A percentile compares a stretch with the other conserved stretches of the same genome.
Evolutionary conservation across 1,284 basidiomycete genomes (phyloP).

Genomic region (Cutaneotrichosporon cavernicola): DNA sequence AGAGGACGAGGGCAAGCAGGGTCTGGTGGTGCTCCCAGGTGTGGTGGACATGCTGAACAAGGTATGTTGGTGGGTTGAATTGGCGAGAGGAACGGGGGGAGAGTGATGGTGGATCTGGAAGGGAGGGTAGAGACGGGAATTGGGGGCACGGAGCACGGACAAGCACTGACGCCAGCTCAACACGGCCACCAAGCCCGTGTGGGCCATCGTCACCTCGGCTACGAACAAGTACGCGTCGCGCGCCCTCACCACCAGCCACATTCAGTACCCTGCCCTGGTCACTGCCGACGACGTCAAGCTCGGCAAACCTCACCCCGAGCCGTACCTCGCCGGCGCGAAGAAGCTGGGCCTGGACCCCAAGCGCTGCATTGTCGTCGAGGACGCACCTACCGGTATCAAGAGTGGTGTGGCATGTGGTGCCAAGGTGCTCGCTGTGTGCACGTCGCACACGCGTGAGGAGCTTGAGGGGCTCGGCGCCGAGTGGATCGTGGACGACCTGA

Average conservation of each 20-base stretch:
- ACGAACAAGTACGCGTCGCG: slow-evolving; percentile 65
- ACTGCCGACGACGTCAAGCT: slow-evolving; percentile 70
- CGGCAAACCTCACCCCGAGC: slow-evolving; percentile 79
- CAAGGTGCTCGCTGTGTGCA: slow-evolving; percentile 72
- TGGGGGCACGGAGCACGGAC: not conserved
- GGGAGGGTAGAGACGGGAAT: not conserved
- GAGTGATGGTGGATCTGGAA: not conserved
- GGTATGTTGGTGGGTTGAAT: slow-evolving; percentile 32
- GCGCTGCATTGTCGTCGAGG: slow-evolving; percentile 74
- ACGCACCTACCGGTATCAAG: slow-evolving; percentile 73
- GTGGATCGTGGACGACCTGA: slow-evolving; percentile 53
- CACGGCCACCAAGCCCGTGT: slow-evolving; percentile 66
- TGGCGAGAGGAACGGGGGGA: not conserved
- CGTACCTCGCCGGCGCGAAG: slow-evolving; percentile 60
- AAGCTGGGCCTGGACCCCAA: slow-evolving; percentile 37
- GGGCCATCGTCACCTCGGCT: slow-evolving; percentile 82
- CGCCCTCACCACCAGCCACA: slow-evolving; percentile 62
- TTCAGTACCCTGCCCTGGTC: slow-evolving; percentile 63
- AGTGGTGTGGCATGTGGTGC: slow-evolving; percentile 73
- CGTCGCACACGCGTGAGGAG: slow-evolving; percentile 67
- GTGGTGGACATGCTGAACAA: slow-evolving; percentile 40
- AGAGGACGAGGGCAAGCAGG: slow-evolving; percentile 44
- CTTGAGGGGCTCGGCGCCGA: slow-evolving; percentile 55
- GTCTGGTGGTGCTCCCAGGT: slow-evolving; percentile 49
- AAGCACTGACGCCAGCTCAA: slow-evolving; percentile 56